Base-by-base conservation (phyloP, 2,329 filamentous ascomycete genomes). In the Didymella segeticola region DNA sequence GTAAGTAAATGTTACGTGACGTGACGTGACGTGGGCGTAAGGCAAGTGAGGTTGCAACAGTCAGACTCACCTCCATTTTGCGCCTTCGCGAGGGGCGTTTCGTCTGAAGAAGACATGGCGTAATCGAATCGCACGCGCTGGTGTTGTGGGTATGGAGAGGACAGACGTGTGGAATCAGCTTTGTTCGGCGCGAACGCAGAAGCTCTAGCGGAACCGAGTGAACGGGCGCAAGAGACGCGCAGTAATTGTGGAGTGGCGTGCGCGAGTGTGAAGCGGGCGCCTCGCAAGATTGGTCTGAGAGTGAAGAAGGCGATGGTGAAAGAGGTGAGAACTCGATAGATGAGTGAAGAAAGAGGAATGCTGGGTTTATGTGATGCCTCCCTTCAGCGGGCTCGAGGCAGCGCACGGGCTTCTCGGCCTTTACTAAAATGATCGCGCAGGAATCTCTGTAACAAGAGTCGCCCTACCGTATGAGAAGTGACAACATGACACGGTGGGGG, bases 51-150 rank as follows among this genome's bases (percentile, higher is more conserved):
- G 45, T 29, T 31, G 14, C 14, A 19, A 19, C 56, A 57, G 47
- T 43, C 22, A 37, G 12, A 69, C 90, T 85, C 79, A 93, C 90
- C 78, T 74, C 75, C 74, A 67, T 75, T 70, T 75, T 82, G 85
- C 58, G 70, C 72, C 46, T 73, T 77, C 61, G 89, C 84, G 66
- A 96, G 84, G 76, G 92, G 92, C 79, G 83, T 84, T 71, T 96
- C 91, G 69, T 93, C 91, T 25, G 91, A 95, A 14, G 83, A 85
- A 64, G 81, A 83, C 82, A 86, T 85, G 60, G 47, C 77, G 62
- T 54, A 39, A 53, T 58, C 49, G 45, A 47, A 51, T 51, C 56
- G 62, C 47, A 58, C 62, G 60, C 52, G 65, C 54, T 60, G 64
- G 39, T 36, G 58, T 56, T 50, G 61, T 39, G 53, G 57, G 55